Base-by-base conservation (phyloP, 2,329 filamentous ascomycete genomes). In the Trichophyton verrucosum region DNA sequence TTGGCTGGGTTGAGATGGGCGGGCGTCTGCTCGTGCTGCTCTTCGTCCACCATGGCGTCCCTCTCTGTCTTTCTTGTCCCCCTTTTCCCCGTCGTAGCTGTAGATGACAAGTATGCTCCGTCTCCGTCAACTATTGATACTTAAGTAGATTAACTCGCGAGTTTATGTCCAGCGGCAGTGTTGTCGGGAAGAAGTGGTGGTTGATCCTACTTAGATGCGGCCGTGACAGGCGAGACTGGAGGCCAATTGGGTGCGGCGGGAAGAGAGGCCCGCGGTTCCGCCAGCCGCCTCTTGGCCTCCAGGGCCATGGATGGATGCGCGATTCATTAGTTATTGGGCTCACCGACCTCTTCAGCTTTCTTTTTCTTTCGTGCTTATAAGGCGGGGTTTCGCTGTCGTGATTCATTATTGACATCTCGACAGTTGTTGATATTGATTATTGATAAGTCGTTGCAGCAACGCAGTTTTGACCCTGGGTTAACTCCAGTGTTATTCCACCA, bases 1-100 rank as follows among this genome's bases (percentile, higher is more conserved):
- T 61, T 62, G 40, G 61, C 59, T 56, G 62, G 64, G 47, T 65
- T 58, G 57, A 64, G 60, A 30, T 65, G 63, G 24, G 62, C 60
- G 22, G 62, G 62, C 22, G 49, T 33, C 60, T 36, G 40, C 22
- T 24, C 22, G 22, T 24, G 22, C 22, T 24, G 22, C 44, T 60
- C 15, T 27, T 9, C 27, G 55, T 24, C 40, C 7, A n/a, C 36
- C 36, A 42, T 57, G 36, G 57, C 36, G 11, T 9, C 30, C 5
- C 30, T 33, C 30, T 7, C 5, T 33, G 3, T 24, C 30, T 33
- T 7, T 33, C 30, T 33, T 33, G 33, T 38, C 33, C 33, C 3
- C 3, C 33, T 38, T 38, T 13, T 38, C 33, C 33, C 8, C 33
- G 2, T 13, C 33, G 9, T 38, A 9, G 33, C 33, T 27, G 24